Percentiles rank a stretch among this genome's conserved stretches.
Conservation (phyloP, 257 asterid genomes). For the Jacaranda copaia region DNA sequence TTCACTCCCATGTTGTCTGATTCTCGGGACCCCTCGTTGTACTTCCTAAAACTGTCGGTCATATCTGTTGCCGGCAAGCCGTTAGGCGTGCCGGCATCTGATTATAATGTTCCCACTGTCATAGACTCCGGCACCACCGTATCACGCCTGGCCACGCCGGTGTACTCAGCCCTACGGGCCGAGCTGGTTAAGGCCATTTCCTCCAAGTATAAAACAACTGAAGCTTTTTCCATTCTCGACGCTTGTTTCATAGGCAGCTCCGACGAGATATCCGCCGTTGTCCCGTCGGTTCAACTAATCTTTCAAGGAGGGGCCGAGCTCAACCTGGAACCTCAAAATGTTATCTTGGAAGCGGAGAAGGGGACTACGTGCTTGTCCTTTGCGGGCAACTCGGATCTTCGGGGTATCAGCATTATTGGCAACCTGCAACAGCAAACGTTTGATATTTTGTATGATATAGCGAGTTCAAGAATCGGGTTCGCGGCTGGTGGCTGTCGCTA, state of each 20-base stretch:
- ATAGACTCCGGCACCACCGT: conserved; percentile 67
- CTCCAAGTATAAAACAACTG: conserved; percentile 37
- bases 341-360: conserved; percentile 53
- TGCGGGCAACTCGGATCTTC: conserved; percentile 43
- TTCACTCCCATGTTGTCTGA: conserved; percentile 65
- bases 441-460: conserved; percentile 52
- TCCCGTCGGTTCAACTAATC: conserved; percentile 48
- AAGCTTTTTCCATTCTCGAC: conserved; percentile 51
- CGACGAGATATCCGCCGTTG: conserved; percentile 35
- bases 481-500: conserved; percentile 60
- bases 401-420: conserved; percentile 50
- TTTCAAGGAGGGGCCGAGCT: conserved; percentile 59
- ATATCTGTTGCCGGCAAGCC: conserved; percentile 47
- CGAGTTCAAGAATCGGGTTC: conserved; percentile 55
- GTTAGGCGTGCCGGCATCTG: conserved; percentile 40
- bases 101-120: conserved; percentile 49
- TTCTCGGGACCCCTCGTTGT: conserved; percentile 47
- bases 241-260: conserved; percentile 53
- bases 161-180: conserved; percentile 48
- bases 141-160: conserved; percentile 48
- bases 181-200: conserved; percentile 49
- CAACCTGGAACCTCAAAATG: conserved; percentile 42
- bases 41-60: conserved; percentile 47
- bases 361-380: conserved; percentile 64
- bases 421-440: conserved; percentile 64